Base-by-base conservation (phyloP, 495 filamentous ascomycete genomes). In the Trypethelium eluteriae region DNA sequence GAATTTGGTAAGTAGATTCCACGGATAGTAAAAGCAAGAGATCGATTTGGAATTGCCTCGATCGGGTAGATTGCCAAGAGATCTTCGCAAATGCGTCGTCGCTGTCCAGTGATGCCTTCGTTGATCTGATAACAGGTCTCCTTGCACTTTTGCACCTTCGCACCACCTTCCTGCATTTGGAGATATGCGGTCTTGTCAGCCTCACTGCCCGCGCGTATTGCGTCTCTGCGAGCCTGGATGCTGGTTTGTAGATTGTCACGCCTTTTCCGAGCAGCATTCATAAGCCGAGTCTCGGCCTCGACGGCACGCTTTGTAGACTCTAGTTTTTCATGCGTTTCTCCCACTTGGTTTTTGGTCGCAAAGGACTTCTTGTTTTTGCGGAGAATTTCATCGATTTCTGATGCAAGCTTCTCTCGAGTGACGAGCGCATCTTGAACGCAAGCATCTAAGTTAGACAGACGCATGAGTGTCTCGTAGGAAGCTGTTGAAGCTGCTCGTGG, bases 381-480 rank as follows among this genome's bases (percentile, higher is more conserved):
- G 16, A 98, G 79, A 25, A 96, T 81, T 1, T 79, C 76, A 71
- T 86, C 89, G 68, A 98, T 96, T 68, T 96, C 91, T 9, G 82
- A 74, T 10, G 90, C 84, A 9, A 98, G 76, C 62, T 82, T 83
- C 66, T 89, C 86, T 3, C 90, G 83, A 0, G 91, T 97, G 1
- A 84, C 82, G 0, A 96, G 75, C 4, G 93, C 92, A 72, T 98
- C 94, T 75, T 96, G 90, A 41, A 98, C 89, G 67, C 92, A 96
- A 71, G 92, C 89, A 67, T 96, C 92, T 46, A 98, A 79, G 64
- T 91, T 97, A 14, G 89, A 88, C 38, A 98, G 81, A 39, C 88
- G 85, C 89, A 96, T 95, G 56, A 98, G 78, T 1, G 90, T 86
- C 72, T 95, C 94, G 76, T 96, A 98, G 1, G 92, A 93, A 4